Evolutionary conservation across 345 rosid species (phyloP).

Genomic region (Bruguiera sexangula): DNA sequence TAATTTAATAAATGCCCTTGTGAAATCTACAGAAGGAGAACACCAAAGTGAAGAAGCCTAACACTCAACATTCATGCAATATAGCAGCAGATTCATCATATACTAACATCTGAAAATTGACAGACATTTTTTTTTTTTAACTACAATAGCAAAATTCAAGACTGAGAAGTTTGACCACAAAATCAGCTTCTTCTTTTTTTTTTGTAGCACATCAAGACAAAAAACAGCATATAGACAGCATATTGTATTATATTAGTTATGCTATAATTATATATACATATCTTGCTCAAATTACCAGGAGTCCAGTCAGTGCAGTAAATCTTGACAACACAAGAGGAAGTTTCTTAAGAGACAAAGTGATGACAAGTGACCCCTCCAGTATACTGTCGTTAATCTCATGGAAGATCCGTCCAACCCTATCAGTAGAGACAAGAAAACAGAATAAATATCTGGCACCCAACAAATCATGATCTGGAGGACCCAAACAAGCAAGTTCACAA

Average conservation of each 20-base stretch:
- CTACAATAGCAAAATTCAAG: too few species aligned
- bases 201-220: too few species aligned
- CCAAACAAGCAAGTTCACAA: neutral
- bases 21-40: too few species aligned
- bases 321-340: constrained; percentile 74
- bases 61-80: too few species aligned
- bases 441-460: constrained; percentile 3
- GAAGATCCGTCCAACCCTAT: constrained; percentile 91
- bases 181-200: too few species aligned
- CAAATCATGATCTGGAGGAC: constrained; percentile 9
- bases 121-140: too few species aligned
- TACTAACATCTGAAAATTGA: too few species aligned
- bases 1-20: too few species aligned
- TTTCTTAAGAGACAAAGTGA: constrained; percentile 66
- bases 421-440: constrained; percentile 19
- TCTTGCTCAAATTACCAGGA: constrained; percentile 52
- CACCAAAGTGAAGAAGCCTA: too few species aligned
- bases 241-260: neutral
- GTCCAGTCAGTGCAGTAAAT: constrained; percentile 91
- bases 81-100: too few species aligned
- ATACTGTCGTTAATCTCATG: constrained; percentile 79
- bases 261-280: neutral
- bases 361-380: constrained; percentile 54
- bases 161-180: too few species aligned
- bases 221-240: too few species aligned